Base-by-base conservation (phyloP, 345 rosid species). In the Adansonia digitata region DNA sequence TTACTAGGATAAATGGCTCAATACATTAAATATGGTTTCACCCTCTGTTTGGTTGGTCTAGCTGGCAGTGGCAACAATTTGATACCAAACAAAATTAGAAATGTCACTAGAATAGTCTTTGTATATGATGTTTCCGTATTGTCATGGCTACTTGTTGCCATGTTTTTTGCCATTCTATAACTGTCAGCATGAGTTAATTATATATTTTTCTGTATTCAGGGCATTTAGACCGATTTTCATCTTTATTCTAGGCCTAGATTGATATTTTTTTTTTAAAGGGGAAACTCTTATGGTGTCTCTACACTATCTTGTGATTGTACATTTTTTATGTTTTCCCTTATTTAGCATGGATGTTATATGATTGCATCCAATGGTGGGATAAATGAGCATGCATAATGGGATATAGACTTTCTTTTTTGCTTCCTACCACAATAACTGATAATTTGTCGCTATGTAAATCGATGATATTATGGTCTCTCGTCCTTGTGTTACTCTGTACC, bases 11-110 rank as follows among this genome's bases (percentile, higher is more conserved):
- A 42, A 40, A 66, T 43, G 55, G 31, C 10, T 15, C 71, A 66
- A 42, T 42, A 43, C 52, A 29, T 73, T 55, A 46, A 57, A 18
- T 22, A 40, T 78, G 72, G 63, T 35, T 72, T 48, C 22, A 31
- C 40, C 37, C 62, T 40, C 15, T 12, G 8, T 31, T 65, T 20
- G 60, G 74, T 22, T 48, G 72, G 26, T 62, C 52, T 20, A 51
- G 18, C 59, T 56, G 39, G 52, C 10, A 52, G 56, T 6, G 51
- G 39, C 15, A 79, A 64, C 43, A 34, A 34, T 46, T 60, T 2
- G n/a, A 29, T 57, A 46, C 13, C 37, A 35, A 46, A 7, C 22
- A 59, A 49, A 65, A 26, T 20, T 51, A 40, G 46, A 55, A 60
- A 20, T 62, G 43, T 48, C 24, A 74, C 42, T 53, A 20, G 17